Evolutionary conservation across 2,329 filamentous ascomycete genomes (phyloP), one percentile per base, ranked within the genome.

Genomic region (Aspergillus sp.): DNA sequence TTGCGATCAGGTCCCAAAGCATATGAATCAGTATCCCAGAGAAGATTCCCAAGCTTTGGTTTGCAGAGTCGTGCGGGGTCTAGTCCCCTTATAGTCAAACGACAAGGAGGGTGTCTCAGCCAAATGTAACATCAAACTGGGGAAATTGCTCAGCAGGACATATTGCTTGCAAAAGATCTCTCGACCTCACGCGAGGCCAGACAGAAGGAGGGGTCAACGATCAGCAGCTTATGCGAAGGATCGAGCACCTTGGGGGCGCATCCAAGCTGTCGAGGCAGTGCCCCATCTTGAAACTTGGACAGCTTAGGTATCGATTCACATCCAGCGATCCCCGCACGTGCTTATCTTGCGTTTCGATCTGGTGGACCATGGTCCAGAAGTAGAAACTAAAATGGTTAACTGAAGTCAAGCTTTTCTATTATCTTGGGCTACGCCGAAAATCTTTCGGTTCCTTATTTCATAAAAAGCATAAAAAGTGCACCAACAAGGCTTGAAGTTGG

Each of bases 1-100:
- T 86, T 79, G 68, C 84, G 78, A 17, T 17, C 27, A 31, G 17
- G 11, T 23, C 14, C 41, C 4, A 12, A 17, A 31, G 17, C 35
- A 7, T 33, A 31, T n/a, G 6, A 25, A 21, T 7, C 25, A 19
- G 8, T 21, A 9, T 21, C 25, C 25, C 19, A 27, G 23, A 31
- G 9, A 8, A 27, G 40, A 53, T 44, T 50, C 25, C 40, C 52
- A 44, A 23, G 15, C 40, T 35, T 25, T 47, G n/a, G 33, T 40
- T 25, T 40, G 40, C 45, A 25, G 41, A n/a, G 52, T n/a, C 19
- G 37, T 14, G 15, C 39, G 37, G 33, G 45, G 37, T 15, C 12
- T 48, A 11, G 44, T 55, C 15, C 35, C 12, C 14, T 37, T n/a
- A 6, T n/a, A 37, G 35, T 31, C 27, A 8, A 9, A 31, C 35